Evolutionary conservation across 352 stramenopile genomes (phyloP).

Genomic region (Pythium aristosporum): DNA sequence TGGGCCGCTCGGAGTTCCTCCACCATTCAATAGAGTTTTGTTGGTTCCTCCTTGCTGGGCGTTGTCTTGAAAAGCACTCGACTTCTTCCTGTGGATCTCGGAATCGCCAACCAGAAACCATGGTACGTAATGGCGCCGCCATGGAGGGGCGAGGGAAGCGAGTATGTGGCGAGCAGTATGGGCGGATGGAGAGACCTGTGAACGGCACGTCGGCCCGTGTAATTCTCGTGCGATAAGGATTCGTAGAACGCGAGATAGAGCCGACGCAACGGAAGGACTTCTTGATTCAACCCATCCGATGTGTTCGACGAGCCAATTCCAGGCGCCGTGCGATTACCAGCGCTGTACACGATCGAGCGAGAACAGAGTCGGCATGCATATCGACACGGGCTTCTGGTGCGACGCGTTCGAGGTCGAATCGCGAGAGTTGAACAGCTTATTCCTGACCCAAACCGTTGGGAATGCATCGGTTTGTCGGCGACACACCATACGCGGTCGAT

Average conservation of each 20-base stretch:
- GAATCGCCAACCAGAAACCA: constrained; percentile 65
- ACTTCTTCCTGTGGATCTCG: constrained; percentile 87
- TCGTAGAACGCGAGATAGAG: not conserved
- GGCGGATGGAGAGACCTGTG: not conserved
- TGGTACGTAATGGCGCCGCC: constrained; percentile 50
- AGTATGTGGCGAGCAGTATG: not conserved
- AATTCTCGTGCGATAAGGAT: not conserved
- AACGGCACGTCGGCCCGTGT: not conserved
- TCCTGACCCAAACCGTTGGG: too few species aligned
- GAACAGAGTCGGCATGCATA: too few species aligned
- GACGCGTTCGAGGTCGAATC: too few species aligned
- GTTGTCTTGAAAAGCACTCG: constrained; percentile 59
- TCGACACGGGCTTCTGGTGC: too few species aligned
- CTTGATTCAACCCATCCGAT: constrained; percentile 3
- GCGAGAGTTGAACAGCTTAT: too few species aligned
- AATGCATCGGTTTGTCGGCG: not conserved
- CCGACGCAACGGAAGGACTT: not conserved
- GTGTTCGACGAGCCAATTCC: not conserved
- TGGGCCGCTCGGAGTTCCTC: constrained; percentile 26
- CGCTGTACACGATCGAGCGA: too few species aligned
- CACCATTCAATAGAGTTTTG: constrained; percentile 33
- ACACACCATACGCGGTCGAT: too few species aligned
- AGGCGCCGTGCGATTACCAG: too few species aligned
- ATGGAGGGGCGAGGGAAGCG: not conserved
- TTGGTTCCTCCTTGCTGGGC: constrained; percentile 2